Percentiles rank a stretch among this genome's conserved stretches.
phyloP scores from a whole-genome alignment of 73 alveolate species.

The Tetrahymena elliotti region DNA sequence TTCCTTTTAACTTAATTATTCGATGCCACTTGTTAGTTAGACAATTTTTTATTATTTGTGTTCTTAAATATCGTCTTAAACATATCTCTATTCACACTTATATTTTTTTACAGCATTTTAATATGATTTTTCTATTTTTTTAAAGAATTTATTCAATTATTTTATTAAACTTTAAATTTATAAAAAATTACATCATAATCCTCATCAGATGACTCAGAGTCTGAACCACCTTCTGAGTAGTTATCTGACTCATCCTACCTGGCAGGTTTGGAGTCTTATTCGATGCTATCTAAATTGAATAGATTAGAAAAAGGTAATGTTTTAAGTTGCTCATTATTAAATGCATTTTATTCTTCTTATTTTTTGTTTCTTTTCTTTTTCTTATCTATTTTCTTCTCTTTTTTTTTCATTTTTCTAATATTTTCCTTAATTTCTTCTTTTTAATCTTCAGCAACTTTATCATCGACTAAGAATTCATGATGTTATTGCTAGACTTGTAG shows the following conservation, averaged over 20 bases:
- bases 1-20: background rate
- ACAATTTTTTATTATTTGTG: background rate
- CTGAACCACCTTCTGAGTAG: constrained; percentile 21
- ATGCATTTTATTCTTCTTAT: background rate
- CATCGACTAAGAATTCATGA: background rate
- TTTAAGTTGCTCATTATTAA: background rate
- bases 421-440: background rate
- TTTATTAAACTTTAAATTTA: background rate
- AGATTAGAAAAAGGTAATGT: background rate
- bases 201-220: constrained; percentile 17
- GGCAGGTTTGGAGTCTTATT: constrained; percentile 8
- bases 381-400: background rate
- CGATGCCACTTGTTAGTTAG: background rate
- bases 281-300: constrained; percentile 2
- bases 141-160: background rate
- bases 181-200: background rate
- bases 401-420: background rate
- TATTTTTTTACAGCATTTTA: background rate
- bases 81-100: background rate
- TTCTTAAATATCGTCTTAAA: background rate
- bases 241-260: constrained; percentile 1
- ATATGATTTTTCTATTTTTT: background rate
- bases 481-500: background rate
- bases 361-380: background rate
- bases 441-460: background rate